Evolutionary conservation across 768 basidiomycete species (phyloP), one percentile per base, ranked within the genome.

Genomic region (Podaxis rugospora): DNA sequence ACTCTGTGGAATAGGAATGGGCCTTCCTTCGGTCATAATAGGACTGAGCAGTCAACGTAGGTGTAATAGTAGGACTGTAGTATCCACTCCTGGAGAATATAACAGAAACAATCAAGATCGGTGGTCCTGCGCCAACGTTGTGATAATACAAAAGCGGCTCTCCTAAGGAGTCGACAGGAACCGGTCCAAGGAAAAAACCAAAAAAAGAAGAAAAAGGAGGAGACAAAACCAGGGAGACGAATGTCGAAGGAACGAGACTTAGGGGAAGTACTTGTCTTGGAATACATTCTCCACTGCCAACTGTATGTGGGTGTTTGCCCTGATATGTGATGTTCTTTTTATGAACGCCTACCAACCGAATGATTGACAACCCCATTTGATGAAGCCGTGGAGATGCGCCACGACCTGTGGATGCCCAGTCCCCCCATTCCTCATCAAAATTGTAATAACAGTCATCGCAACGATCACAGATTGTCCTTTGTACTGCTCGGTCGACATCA

Each of bases 91-190:
- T 63, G 36, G 57, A 65, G 60, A 27, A 52, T 63, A 67, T 64
- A 57, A 55, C 54, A 58, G 59, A 65, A 55, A 36, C 61, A 64
- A 65, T 63, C 63, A 62, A 60, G 50, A 53, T 61, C 35, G 62
- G 69, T 63, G 76, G 78, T 71, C 80, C 80, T 72, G 80, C 79
- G 77, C 74, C 72, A 61, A 72, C 55, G 63, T 66, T 63, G 63
- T 63, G 36, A 50, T 37, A 16, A 18, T 52, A 21, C 57, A 66
- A 64, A 64, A 64, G 63, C 59, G 58, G 64, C 71, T 69, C 65
- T 69, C 65, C 56, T 53, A 68, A 67, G 66, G 69, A 71, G 63
- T 62, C 64, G 44, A 65, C 53, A 67, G 71, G 71, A 74, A 65
- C 71, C 72, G 67, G 72, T 69, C 75, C 72, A 66, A 72, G 69